A percentile compares a stretch with the other conserved stretches of the same genome.
These are phyloP conservation scores for Laburnicola sp. DNA, from an alignment of 2,329 filamentous ascomycete species.

Conservation along the genomic window DNA sequence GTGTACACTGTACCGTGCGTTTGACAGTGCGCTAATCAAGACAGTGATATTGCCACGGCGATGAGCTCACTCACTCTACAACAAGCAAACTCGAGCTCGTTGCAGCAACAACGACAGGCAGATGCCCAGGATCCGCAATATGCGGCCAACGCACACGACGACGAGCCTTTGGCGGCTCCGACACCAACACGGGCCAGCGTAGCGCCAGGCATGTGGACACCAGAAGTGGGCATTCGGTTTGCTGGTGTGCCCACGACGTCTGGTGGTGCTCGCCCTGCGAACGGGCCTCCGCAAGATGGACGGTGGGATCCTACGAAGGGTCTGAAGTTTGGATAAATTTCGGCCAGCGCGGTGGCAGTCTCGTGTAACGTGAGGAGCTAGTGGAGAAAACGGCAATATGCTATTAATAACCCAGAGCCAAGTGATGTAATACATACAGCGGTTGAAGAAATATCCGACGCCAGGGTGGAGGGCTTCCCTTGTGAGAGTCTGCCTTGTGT, in stretches of 20 bases:
- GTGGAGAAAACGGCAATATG: too few species aligned
- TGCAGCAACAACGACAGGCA: conserved; percentile 51
- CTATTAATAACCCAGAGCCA: conserved; percentile 17
- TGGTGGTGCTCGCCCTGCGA: conserved; percentile 35
- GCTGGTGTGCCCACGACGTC: conserved; percentile 49
- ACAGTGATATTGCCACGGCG: conserved; percentile 61
- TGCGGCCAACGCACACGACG: conserved; percentile 50
- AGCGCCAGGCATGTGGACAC: conserved; percentile 68
- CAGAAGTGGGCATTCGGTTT: conserved; percentile 80
- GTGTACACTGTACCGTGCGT: neutral
- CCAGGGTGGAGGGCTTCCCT: conserved; percentile 5
- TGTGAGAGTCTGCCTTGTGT: conserved; percentile 30
- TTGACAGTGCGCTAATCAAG: neutral
- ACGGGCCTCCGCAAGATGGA: conserved; percentile 41
- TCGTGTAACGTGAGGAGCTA: too few species aligned
- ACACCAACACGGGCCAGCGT: conserved; percentile 46
- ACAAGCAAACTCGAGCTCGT: conserved; percentile 45
- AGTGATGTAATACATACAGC: conserved; percentile 18
- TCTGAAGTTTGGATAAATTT: conserved; percentile 43
- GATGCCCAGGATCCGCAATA: conserved; percentile 64
- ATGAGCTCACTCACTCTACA: conserved; percentile 62
- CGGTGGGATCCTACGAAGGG: conserved; percentile 47
- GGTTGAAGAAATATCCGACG: conserved; percentile 10
- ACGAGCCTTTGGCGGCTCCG: conserved; percentile 58
- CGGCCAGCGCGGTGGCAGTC: neutral